Evolutionary conservation across 768 basidiomycete genomes (phyloP).

Genomic region (Tulasnella sp.): DNA sequence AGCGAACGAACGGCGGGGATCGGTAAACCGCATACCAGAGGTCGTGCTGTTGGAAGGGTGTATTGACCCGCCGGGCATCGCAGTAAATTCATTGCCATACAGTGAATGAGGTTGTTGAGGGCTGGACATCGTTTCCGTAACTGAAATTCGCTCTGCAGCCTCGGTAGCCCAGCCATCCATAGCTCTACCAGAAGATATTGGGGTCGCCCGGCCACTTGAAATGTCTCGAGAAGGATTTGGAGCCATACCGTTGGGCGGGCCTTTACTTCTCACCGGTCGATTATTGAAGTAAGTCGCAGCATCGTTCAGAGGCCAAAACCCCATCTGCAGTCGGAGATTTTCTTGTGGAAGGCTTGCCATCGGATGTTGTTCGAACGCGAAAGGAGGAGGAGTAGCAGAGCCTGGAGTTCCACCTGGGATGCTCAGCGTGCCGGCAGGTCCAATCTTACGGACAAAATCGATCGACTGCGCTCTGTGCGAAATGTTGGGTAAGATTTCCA

Average conservation of each 20-base stretch:
- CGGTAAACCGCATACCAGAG: neutral
- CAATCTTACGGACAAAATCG: slow-evolving; percentile 56
- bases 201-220: too few relatives aligned
- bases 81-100: neutral
- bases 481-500: neutral
- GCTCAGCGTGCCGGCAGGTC: neutral
- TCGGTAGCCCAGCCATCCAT: neutral
- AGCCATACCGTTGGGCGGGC: neutral
- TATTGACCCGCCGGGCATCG: neutral
- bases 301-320: neutral
- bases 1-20: neutral
- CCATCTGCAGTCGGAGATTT: neutral
- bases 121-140: neutral
- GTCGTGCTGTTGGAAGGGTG: neutral
- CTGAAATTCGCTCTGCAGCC: neutral
- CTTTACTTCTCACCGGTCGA: neutral
- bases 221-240: neutral
- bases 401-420: neutral
- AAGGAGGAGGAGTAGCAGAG: neutral
- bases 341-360: neutral
- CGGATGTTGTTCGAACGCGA: neutral
- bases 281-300: neutral
- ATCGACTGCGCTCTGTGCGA: slow-evolving; percentile 59
- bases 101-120: neutral
- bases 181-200: too few relatives aligned